These are phyloP conservation scores for Debaryomyces fabryi DNA, from an alignment of 1,139 yeast species.

Conservation along the genomic window DNA sequence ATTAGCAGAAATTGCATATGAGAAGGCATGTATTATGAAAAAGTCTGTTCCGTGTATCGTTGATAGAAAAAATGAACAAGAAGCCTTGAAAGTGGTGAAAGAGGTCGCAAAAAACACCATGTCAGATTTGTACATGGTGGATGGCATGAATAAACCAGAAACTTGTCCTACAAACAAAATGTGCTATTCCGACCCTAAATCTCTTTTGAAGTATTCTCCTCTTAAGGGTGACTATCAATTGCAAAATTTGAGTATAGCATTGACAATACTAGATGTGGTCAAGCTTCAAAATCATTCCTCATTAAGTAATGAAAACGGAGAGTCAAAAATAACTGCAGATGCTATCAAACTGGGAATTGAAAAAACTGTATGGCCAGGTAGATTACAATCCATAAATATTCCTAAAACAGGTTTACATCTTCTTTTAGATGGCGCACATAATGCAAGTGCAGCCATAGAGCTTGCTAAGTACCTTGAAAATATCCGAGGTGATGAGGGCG, in stretches of 20 bases:
- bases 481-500: slow-evolving; percentile 22
- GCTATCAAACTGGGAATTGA: slow-evolving; percentile 53
- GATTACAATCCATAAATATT: slow-evolving; percentile 52
- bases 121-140: slow-evolving; percentile 24
- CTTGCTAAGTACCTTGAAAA: slow-evolving; percentile 43
- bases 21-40: slow-evolving; percentile 87
- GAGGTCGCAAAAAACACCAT: slow-evolving; percentile 20
- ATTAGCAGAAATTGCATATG: slow-evolving; percentile 62
- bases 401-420: slow-evolving; percentile 32
- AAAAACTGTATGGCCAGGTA: slow-evolving; percentile 60
- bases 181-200: slow-evolving; percentile 11
- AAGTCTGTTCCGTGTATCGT: slow-evolving; percentile 61
- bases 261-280: slow-evolving; percentile 53
- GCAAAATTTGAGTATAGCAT: slow-evolving; percentile 69
- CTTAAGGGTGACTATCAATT: slow-evolving; percentile 73
- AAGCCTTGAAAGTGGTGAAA: slow-evolving; percentile 50
- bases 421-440: slow-evolving; percentile 91
- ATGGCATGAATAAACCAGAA: slow-evolving; percentile 8
- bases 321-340: slow-evolving; percentile 26
- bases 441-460: slow-evolving; percentile 77
- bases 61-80: slow-evolving; percentile 64
- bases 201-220: slow-evolving; percentile 45
- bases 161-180: background rate
- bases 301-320: slow-evolving; percentile 12
- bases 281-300: slow-evolving; percentile 14